These are phyloP conservation scores for Anastatica hierochuntica DNA, from an alignment of 345 rosid species.

Conservation along the genomic window DNA sequence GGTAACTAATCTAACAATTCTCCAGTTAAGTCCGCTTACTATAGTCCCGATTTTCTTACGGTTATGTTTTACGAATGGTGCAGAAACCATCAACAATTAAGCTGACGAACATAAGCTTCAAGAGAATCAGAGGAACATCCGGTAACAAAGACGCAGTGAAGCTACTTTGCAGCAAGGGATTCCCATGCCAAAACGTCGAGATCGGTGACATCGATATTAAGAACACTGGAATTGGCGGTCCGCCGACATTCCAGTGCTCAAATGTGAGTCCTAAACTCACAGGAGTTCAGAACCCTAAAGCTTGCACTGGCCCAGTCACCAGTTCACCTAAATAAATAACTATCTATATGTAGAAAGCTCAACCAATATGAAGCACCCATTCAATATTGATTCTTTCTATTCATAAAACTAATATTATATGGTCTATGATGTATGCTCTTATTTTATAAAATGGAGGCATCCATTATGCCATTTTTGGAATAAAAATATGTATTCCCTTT, in stretches of 20 bases:
- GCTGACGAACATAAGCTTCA: slow-evolving; percentile 39
- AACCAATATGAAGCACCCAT: neutral
- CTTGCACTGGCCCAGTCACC: slow-evolving; percentile 10
- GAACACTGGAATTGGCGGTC: slow-evolving; percentile 28
- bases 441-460: neutral
- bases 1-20: neutral
- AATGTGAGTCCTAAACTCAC: slow-evolving; percentile 33
- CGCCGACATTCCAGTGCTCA: slow-evolving; percentile 28
- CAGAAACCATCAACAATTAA: slow-evolving; percentile 35
- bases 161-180: slow-evolving; percentile 38
- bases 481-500: no score
- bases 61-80: neutral
- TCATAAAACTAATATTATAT: neutral
- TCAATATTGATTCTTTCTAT: no score
- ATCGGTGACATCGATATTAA: slow-evolving; percentile 29
- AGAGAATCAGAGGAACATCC: slow-evolving; percentile 40
- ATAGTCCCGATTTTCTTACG: neutral
- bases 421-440: neutral
- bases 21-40: neutral
- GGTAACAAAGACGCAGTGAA: slow-evolving; percentile 32
- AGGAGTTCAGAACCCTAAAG: slow-evolving; percentile 23
- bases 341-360: neutral
- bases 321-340: no score
- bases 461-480: neutral
- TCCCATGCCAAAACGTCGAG: slow-evolving; percentile 35